A percentile compares a stretch with the other conserved stretches of the same genome.
These are phyloP conservation scores for Prosopis cineraria DNA, from an alignment of 306 rosid genomes.

Conservation along the genomic window DNA sequence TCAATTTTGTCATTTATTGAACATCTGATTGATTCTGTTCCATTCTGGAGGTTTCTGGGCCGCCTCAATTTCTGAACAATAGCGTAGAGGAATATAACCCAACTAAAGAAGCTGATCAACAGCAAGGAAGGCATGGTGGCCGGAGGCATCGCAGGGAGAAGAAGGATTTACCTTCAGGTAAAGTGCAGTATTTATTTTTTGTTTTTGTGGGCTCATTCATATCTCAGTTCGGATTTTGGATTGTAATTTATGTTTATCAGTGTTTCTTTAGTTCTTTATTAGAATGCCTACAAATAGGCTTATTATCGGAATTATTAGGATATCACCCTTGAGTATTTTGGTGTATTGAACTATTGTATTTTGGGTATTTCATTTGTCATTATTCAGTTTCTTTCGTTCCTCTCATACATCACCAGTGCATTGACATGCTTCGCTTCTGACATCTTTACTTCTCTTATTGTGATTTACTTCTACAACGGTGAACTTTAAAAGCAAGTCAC, in stretches of 20 bases:
- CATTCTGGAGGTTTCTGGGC: conserved; percentile 71
- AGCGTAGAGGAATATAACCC: conserved; percentile 60
- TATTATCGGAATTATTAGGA: not conserved
- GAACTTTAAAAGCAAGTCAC: not conserved
- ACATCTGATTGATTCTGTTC: conserved; percentile 13
- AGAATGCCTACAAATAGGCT: not conserved
- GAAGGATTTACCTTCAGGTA: conserved; percentile 79
- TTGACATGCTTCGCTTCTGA: not conserved
- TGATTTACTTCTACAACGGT: not conserved
- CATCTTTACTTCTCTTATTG: not conserved
- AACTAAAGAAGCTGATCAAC: conserved; percentile 51
- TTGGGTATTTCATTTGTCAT: too few species aligned
- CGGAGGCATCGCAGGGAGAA: conserved; percentile 68
- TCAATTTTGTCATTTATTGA: conserved; percentile 16
- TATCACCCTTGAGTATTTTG: not conserved
- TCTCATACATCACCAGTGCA: not conserved
- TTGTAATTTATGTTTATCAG: not conserved
- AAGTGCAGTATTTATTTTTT: too few species aligned
- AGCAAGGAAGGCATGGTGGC: conserved; percentile 48
- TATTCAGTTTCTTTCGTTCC: too few species aligned
- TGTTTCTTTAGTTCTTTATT: not conserved
- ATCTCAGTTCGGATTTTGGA: not conserved
- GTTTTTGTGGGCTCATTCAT: not conserved
- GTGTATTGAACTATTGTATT: not conserved
- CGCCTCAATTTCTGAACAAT: conserved; percentile 84